Percentiles rank a stretch among this genome's conserved stretches.
These are phyloP conservation scores for Komagataea norvegica DNA, from an alignment of 1,139 yeast genomes.

Conservation along the genomic window DNA sequence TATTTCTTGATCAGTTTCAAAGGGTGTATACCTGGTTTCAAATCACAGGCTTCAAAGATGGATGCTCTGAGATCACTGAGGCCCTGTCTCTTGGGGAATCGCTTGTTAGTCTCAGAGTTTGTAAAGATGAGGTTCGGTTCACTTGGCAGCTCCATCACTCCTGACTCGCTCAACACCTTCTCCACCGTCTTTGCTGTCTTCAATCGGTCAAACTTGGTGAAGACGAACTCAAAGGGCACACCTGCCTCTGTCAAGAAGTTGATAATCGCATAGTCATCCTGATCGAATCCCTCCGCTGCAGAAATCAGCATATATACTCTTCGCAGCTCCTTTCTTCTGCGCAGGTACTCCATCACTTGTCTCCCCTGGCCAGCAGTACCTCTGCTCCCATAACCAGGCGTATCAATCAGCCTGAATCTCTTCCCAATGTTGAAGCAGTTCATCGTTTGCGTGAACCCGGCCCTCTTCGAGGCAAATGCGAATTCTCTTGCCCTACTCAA, in stretches of 20 bases:
- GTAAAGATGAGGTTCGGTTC: constrained; percentile 38
- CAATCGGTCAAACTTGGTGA: constrained; percentile 69
- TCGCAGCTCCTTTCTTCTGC: constrained; percentile 46
- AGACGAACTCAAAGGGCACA: constrained; percentile 64
- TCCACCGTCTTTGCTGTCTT: constrained; percentile 21
- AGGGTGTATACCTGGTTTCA: constrained; percentile 23
- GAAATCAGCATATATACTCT: constrained; percentile 61
- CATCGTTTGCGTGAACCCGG: constrained; percentile 75
- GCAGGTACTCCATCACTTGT: constrained; percentile 57
- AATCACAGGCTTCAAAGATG: constrained; percentile 37
- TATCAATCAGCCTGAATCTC: constrained; percentile 62
- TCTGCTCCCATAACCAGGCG: constrained; percentile 81
- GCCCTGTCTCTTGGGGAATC: constrained; percentile 34
- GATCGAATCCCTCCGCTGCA: constrained; percentile 49
- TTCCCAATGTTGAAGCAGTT: constrained; percentile 68
- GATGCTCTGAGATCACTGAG: constrained; percentile 34
- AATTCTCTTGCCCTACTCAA: constrained; percentile 32
- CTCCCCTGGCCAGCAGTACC: constrained; percentile 64
- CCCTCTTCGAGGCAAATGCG: constrained; percentile 54
- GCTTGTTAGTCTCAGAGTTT: constrained; percentile 31
- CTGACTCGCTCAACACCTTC: constrained; percentile 27
- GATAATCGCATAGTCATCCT: constrained; percentile 51
- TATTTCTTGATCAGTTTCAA: constrained; percentile 16
- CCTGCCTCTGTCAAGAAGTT: constrained; percentile 49
- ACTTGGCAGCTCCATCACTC: constrained; percentile 26